Evolutionary conservation across 768 basidiomycete species (phyloP).

Genomic region (Rhodotorula taiwanensis): DNA sequence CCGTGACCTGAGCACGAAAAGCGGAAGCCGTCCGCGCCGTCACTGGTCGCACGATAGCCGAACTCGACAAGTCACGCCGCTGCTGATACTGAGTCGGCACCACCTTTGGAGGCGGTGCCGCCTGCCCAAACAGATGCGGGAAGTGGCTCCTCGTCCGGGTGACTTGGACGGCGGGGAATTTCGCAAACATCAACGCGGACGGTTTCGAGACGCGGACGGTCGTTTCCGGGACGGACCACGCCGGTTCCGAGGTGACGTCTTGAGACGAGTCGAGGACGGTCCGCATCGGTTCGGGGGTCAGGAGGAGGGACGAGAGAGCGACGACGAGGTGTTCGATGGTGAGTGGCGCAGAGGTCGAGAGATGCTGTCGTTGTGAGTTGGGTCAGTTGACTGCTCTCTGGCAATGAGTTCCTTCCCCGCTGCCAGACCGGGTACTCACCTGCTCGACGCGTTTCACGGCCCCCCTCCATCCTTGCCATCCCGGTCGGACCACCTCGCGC

Average conservation of each 20-base stretch:
- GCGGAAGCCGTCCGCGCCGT: too few relatives aligned
- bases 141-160: constrained; percentile 48
- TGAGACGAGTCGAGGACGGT: background rate
- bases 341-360: constrained; percentile 12
- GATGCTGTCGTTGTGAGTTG: constrained; percentile 22
- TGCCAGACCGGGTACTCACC: constrained; percentile 7
- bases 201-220: constrained; percentile 65
- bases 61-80: too few relatives aligned
- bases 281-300: constrained; percentile 9
- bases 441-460: constrained; percentile 21
- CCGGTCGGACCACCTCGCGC: background rate
- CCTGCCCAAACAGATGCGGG: background rate
- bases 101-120: too few relatives aligned
- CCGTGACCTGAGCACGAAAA: too few relatives aligned
- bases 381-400: too few relatives aligned
- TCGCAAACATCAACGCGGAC: constrained; percentile 60
- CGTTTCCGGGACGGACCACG: constrained; percentile 42
- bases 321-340: constrained; percentile 69
- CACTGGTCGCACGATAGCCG: too few relatives aligned
- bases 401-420: too few relatives aligned
- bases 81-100: too few relatives aligned
- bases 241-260: background rate
- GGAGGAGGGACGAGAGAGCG: constrained; percentile 50
- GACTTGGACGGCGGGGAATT: constrained; percentile 60
- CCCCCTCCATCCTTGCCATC: constrained; percentile 20